phyloP scores from a whole-genome alignment of 768 basidiomycete genomes.

The Paxillus rubicundulus region DNA sequence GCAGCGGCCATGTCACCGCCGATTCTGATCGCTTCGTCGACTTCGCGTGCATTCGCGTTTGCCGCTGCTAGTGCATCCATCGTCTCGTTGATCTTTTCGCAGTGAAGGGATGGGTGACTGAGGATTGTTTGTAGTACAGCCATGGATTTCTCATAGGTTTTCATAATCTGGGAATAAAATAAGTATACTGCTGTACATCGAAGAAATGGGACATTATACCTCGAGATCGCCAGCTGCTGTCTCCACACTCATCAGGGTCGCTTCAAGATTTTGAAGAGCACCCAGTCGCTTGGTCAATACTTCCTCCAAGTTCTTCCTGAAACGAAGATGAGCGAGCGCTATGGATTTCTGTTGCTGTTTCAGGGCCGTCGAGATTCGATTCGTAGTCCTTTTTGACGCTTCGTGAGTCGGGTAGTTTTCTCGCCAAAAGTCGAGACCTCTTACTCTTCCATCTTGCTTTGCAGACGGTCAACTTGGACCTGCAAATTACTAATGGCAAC shows the following conservation, averaged over 20 bases:
- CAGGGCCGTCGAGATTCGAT: conserved; percentile 63
- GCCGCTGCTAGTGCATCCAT: conserved; percentile 86
- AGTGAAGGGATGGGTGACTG: conserved; percentile 73
- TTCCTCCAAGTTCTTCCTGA: conserved; percentile 79
- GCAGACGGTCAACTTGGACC: conserved; percentile 65
- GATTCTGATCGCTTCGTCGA: conserved; percentile 72
- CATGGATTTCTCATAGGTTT: conserved; percentile 80
- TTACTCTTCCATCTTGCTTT: conserved; percentile 72
- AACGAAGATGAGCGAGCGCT: conserved; percentile 75
- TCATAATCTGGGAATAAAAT: conserved; percentile 62
- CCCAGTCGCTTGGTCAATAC: conserved; percentile 70
- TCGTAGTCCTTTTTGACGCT: conserved; percentile 52
- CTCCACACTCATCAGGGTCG: conserved; percentile 80
- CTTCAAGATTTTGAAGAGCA: conserved; percentile 70
- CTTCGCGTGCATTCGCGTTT: conserved; percentile 76
- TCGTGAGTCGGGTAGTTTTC: neutral
- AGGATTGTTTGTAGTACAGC: conserved; percentile 73
- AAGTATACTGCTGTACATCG: neutral
- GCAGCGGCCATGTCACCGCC: conserved; percentile 62
- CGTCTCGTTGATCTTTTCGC: conserved; percentile 78
- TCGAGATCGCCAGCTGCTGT: conserved; percentile 86
- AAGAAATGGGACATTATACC: conserved; percentile 41
- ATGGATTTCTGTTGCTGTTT: conserved; percentile 66
- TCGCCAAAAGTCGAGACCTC: conserved; percentile 10
- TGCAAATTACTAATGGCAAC: conserved; percentile 65